Evolutionary conservation across 108 stramenopile genomes (phyloP).

Genomic region (Cyclostephanos tholiformis): DNA sequence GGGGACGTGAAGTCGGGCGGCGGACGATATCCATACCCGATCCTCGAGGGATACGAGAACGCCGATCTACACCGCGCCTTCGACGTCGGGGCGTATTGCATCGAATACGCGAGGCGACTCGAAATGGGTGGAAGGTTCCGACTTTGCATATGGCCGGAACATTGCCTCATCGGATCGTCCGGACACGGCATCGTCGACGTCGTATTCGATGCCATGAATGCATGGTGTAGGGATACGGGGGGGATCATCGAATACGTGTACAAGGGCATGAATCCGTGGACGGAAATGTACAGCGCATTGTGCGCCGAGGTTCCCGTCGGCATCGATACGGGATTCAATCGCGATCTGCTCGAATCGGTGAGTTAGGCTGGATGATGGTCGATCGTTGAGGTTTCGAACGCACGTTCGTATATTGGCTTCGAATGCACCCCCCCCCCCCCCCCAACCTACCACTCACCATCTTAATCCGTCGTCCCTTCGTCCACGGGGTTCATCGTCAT

Average conservation of each 20-base stretch:
- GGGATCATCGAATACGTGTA: slow-evolving; percentile 68
- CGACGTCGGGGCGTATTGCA: slow-evolving; percentile 54
- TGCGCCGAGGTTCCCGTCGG: slow-evolving; percentile 86
- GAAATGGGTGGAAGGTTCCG: slow-evolving; percentile 73
- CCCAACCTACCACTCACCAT: no score
- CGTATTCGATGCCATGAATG: slow-evolving; percentile 63
- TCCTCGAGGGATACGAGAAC: not conserved
- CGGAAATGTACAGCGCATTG: slow-evolving; percentile 93
- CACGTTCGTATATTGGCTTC: not conserved
- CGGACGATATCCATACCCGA: not conserved
- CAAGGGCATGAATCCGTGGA: slow-evolving; percentile 88
- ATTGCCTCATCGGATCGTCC: slow-evolving; percentile 86
- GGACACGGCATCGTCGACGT: slow-evolving; percentile 72
- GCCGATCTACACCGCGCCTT: slow-evolving; percentile 26
- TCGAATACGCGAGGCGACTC: slow-evolving; percentile 69
- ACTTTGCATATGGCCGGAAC: slow-evolving; percentile 95
- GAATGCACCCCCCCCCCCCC: not conserved
- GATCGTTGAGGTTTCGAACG: not conserved
- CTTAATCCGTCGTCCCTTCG: not conserved
- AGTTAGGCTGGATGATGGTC: not conserved
- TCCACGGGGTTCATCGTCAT: not conserved
- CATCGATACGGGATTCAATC: slow-evolving; percentile 57
- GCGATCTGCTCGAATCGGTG: slow-evolving; percentile 51
- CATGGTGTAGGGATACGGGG: slow-evolving; percentile 67
- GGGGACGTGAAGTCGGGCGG: slow-evolving; percentile 4